Evolutionary conservation across 805 yeast genomes (phyloP), one percentile per base, ranked within the genome.

Genomic region (Metschnikowia dekortorum): DNA sequence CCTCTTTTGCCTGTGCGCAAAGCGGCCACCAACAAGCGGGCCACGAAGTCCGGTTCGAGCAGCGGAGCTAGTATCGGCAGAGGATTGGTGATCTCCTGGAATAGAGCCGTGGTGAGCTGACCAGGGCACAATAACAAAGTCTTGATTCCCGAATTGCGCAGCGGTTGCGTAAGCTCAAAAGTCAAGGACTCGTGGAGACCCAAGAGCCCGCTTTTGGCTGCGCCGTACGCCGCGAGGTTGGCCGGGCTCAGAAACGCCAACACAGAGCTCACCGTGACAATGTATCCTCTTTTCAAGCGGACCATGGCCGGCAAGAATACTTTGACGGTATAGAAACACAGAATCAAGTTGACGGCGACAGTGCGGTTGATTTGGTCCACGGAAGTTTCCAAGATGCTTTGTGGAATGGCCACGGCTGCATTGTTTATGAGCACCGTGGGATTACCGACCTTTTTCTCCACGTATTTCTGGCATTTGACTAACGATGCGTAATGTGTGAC

Each of bases 221-320:
- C 96, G 0, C 96, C 96, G 62, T 92, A 92, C 0, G 87, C 87
- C 41, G 84, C 84, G 50, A 89, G 73, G 22, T 85, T 74, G 8
- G 96, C 91, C 0, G 97, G 97, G 0, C 94, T 78, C 74, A 87
- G 76, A 55, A 85, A 83, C 0, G 97, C 97, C 48, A 92, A 71
- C 0, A 88, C 90, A 0, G 96, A 89, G 0, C 95, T 89, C 37
- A 92, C 73, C 2, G 90, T 87, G 32, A 91, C 82, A 18, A 92
- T 75, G 62, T 83, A 87, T 0, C 97, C 97, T 41, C 92, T 70
- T 50, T 75, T 71, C 18, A 62, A 52, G 18, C 56, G 63, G 2
- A 87, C 54, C 92, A 92, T 88, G 38, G 69, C 80, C 0, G 96
- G 96, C 11, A 91, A 67, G 58, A 89, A 85, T 1, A 81, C 71